A percentile compares a stretch with the other conserved stretches of the same genome.
These are phyloP conservation scores for Digitaria exilis DNA, from an alignment of 202 grass and related monocot genomes.

Conservation along the genomic window DNA sequence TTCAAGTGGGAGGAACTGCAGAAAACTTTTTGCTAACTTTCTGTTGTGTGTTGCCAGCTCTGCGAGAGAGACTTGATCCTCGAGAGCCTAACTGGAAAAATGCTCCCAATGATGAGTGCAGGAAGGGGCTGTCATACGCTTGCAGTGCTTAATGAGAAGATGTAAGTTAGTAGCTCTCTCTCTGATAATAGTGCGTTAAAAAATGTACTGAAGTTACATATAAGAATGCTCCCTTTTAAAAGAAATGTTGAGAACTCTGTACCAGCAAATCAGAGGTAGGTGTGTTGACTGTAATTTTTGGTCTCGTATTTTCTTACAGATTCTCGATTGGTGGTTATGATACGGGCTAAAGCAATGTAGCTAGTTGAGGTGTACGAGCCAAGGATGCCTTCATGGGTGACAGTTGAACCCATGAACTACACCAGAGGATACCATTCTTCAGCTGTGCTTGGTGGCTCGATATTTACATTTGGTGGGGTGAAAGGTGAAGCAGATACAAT, in stretches of 20 bases:
- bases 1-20: not conserved
- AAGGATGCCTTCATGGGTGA: slow-evolving; percentile 61
- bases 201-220: too few relatives aligned
- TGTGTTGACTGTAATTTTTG: not conserved
- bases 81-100: slow-evolving; percentile 70
- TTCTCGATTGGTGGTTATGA: slow-evolving; percentile 75
- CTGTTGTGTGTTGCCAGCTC: slow-evolving; percentile 45
- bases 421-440: slow-evolving; percentile 69
- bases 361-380: slow-evolving; percentile 66
- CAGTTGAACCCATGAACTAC: slow-evolving; percentile 58
- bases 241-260: not conserved
- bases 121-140: slow-evolving; percentile 68
- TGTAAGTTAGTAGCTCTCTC: slow-evolving; percentile 46
- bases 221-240: not conserved
- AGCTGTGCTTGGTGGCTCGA: slow-evolving; percentile 54
- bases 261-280: not conserved
- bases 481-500: slow-evolving; percentile 50
- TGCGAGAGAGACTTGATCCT: slow-evolving; percentile 76
- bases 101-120: slow-evolving; percentile 59
- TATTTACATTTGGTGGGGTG: slow-evolving; percentile 68
- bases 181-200: too few relatives aligned
- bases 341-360: slow-evolving; percentile 42
- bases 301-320: slow-evolving; percentile 42
- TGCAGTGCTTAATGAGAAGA: slow-evolving; percentile 61
- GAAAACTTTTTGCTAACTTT: slow-evolving; percentile 3